Percentiles rank a stretch among this genome's conserved stretches.
phyloP scores from a whole-genome alignment of 2,329 filamentous ascomycete species.

The Arthrobotrys pseudoclavata region DNA sequence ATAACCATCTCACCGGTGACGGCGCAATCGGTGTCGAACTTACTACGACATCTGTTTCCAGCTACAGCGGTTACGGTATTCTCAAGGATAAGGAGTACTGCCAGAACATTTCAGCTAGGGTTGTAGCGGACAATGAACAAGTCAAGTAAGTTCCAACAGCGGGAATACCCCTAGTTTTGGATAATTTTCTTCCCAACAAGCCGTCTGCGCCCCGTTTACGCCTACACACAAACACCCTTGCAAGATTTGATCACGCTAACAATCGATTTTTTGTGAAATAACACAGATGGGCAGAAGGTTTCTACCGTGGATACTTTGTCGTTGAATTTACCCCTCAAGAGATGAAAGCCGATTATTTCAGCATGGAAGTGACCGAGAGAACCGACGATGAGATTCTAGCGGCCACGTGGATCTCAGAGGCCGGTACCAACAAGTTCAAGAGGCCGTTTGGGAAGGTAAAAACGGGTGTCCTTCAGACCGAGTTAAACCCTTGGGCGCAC shows the following conservation, averaged over 20 bases:
- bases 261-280: slow-evolving; percentile 30
- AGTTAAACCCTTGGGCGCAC: slow-evolving; percentile 61
- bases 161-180: slow-evolving; percentile 23
- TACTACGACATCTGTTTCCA: slow-evolving; percentile 60
- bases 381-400: slow-evolving; percentile 60
- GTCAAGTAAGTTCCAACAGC: slow-evolving; percentile 56
- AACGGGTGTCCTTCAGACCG: slow-evolving; percentile 59
- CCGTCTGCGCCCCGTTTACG: slow-evolving; percentile 26
- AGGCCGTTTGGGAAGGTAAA: slow-evolving; percentile 61
- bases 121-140: slow-evolving; percentile 56
- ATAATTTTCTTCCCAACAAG: slow-evolving; percentile 43
- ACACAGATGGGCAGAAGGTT: slow-evolving; percentile 61
- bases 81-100: slow-evolving; percentile 43
- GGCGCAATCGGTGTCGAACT: slow-evolving; percentile 61
- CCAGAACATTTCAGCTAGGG: slow-evolving; percentile 45
- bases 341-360: slow-evolving; percentile 61
- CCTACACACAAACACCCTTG: slow-evolving; percentile 16
- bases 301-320: slow-evolving; percentile 61
- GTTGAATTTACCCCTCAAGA: slow-evolving; percentile 59
- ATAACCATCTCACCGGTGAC: slow-evolving; percentile 59
- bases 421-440: slow-evolving; percentile 61
- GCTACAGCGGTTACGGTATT: slow-evolving; percentile 59
- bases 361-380: slow-evolving; percentile 50
- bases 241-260: slow-evolving; percentile 42
- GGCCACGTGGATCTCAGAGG: slow-evolving; percentile 61